A percentile compares a stretch with the other conserved stretches of the same genome.
Evolutionary conservation across 768 basidiomycete genomes (phyloP).

Genomic region (Astraeus odoratus): DNA sequence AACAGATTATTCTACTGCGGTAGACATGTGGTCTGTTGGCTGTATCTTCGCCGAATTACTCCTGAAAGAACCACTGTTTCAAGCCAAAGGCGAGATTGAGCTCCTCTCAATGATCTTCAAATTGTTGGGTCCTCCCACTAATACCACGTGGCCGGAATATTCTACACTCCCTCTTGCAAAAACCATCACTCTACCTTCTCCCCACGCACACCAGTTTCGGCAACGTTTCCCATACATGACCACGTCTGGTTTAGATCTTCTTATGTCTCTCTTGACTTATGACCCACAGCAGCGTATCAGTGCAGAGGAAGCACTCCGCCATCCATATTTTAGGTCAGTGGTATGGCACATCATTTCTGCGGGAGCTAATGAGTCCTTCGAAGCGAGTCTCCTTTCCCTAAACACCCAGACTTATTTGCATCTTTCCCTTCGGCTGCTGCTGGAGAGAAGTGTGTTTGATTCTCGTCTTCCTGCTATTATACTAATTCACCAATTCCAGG

Average conservation of each 20-base stretch:
- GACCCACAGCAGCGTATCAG: slow-evolving; percentile 82
- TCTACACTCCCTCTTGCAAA: slow-evolving; percentile 72
- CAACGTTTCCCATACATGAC: slow-evolving; percentile 85
- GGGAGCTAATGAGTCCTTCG: neutral
- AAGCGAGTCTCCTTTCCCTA: slow-evolving; percentile 91
- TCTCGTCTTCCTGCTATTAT: neutral
- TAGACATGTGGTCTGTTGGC: slow-evolving; percentile 98
- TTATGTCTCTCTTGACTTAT: slow-evolving; percentile 78
- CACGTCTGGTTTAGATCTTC: slow-evolving; percentile 74
- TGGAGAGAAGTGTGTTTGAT: slow-evolving; percentile 74
- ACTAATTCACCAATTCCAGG: slow-evolving; percentile 32
- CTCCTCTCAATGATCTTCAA: slow-evolving; percentile 92
- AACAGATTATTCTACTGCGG: slow-evolving; percentile 87
- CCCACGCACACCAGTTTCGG: slow-evolving; percentile 69
- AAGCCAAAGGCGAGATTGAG: slow-evolving; percentile 93
- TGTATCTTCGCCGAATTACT: slow-evolving; percentile 98
- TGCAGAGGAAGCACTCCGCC: slow-evolving; percentile 84
- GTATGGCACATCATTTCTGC: neutral
- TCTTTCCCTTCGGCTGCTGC: slow-evolving; percentile 96
- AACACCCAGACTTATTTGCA: slow-evolving; percentile 92
- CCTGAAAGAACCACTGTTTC: slow-evolving; percentile 93
- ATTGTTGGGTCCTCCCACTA: slow-evolving; percentile 89
- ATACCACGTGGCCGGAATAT: slow-evolving; percentile 82
- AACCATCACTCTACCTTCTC: slow-evolving; percentile 66
- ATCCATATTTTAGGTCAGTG: slow-evolving; percentile 82